Base-by-base conservation (phyloP, 2,329 filamentous ascomycete species). In the Podosphaera fusca region DNA sequence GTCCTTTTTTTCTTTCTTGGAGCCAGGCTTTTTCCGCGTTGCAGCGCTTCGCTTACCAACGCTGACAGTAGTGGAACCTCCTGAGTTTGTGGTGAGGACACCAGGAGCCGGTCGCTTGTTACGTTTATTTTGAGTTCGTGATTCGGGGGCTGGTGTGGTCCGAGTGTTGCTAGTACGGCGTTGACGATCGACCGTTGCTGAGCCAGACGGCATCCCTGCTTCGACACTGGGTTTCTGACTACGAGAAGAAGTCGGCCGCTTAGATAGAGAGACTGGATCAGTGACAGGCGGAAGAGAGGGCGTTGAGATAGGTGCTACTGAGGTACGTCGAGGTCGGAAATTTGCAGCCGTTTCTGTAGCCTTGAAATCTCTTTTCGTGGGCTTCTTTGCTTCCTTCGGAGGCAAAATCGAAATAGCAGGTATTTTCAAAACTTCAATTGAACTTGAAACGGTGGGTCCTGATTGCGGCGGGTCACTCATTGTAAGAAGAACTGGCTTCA, bases 41-140 rank as follows among this genome's bases (percentile, higher is more conserved):
- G 82, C 80, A 31, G 79, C 79, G 67, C 84, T 84, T 52, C 85
- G 77, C 70, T 80, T 83, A 58, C 83, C 83, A 58, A 87, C 80
- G 59, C 82, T 85, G 64, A 77, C 73, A 46, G 76, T 74, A 55
- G 73, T 72, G 54, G 73, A 72, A 9, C 73, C 73, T 58, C 72
- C 70, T 9, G 62, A 61, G 2, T 70, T 60, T 30, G 62, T 59
- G 2, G 72, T 85, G 63, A 88, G 78, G 61, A 85, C 74, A 58
- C 84, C 84, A 9, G 84, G 85, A 35, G 82, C 84, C 51, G 84
- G 84, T 58, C 81, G 74, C 70, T 83, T 87, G 56, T 76, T 72
- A 34, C 84, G 78, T 64, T 80, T 78, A 62, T 70, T 35, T 29
- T 73, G n/a, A 70, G 66, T 56, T 69, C 70, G 71, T 42, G 63